Evolutionary conservation across 495 filamentous ascomycete genomes (phyloP).

Genomic region (Pseudoneurospora amorphoporcata): DNA sequence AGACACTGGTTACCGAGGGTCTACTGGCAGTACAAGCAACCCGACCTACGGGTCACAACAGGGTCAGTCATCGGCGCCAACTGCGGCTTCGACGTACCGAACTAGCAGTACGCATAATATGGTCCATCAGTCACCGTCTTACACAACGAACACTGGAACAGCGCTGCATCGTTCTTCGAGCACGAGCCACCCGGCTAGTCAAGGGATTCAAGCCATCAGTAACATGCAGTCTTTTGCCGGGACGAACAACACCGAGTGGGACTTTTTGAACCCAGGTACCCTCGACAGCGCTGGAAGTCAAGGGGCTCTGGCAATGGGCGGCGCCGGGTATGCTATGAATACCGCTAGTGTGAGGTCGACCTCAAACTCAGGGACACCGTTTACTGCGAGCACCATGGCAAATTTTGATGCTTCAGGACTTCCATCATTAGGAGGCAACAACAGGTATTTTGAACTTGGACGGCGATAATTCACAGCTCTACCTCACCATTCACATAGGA

Average conservation of each 20-base stretch:
- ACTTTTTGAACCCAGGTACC: constrained; percentile 27
- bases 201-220: constrained; percentile 16
- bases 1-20: constrained; percentile 30
- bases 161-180: constrained; percentile 15
- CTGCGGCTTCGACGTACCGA: constrained; percentile 24
- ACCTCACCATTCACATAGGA: not conserved
- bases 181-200: constrained; percentile 12
- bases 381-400: constrained; percentile 8
- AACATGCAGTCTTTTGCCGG: constrained; percentile 14
- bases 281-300: constrained; percentile 27
- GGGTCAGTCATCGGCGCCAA: constrained; percentile 27
- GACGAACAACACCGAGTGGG: constrained; percentile 20
- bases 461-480: constrained; percentile 5
- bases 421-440: constrained; percentile 2
- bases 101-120: constrained; percentile 22
- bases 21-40: constrained; percentile 14
- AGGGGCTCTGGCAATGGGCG: constrained; percentile 10
- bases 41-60: constrained; percentile 28
- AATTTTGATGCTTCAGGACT: constrained; percentile 17
- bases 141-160: constrained; percentile 9
- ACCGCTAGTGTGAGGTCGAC: constrained; percentile 9
- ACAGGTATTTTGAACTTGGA: constrained; percentile 15
- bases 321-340: constrained; percentile 11
- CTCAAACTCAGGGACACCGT: constrained; percentile 11
- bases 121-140: constrained; percentile 28